Evolutionary conservation across 345 rosid genomes (phyloP).

Genomic region (Orychophragmus violaceus): DNA sequence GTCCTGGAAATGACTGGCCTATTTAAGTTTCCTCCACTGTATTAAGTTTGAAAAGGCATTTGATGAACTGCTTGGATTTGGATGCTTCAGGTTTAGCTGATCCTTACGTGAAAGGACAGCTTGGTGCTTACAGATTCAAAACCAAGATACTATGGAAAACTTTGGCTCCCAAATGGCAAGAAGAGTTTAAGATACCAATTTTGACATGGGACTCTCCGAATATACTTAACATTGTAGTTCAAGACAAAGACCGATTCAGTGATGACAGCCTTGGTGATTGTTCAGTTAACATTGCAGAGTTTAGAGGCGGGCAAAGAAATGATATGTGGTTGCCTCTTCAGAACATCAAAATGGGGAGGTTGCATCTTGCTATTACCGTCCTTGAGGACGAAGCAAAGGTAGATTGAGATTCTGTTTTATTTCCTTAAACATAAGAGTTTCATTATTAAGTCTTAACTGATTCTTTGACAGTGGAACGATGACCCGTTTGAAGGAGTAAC

Average conservation of each 20-base stretch:
- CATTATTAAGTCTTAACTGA: not conserved
- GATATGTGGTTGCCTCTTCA: slow-evolving; percentile 90
- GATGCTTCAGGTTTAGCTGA: slow-evolving; percentile 73
- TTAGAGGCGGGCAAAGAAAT: slow-evolving; percentile 67
- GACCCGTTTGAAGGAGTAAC: slow-evolving; percentile 31
- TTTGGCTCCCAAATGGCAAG: slow-evolving; percentile 80
- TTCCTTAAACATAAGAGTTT: not conserved
- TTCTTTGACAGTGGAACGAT: slow-evolving; percentile 33
- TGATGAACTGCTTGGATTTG: slow-evolving; percentile 4
- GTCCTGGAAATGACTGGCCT: slow-evolving; percentile 18
- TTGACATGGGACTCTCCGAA: slow-evolving; percentile 68
- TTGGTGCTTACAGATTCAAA: slow-evolving; percentile 72
- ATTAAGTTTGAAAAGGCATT: not conserved
- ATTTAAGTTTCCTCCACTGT: not conserved
- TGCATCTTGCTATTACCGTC: slow-evolving; percentile 74
- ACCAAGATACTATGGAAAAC: slow-evolving; percentile 66
- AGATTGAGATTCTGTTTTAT: slow-evolving; percentile 6
- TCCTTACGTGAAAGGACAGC: slow-evolving; percentile 92
- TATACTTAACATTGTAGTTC: slow-evolving; percentile 61
- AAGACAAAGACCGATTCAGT: slow-evolving; percentile 74
- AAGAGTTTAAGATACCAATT: slow-evolving; percentile 78
- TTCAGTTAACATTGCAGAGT: slow-evolving; percentile 50
- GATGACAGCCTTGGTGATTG: slow-evolving; percentile 80
- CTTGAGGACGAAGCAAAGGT: slow-evolving; percentile 53
- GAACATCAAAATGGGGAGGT: slow-evolving; percentile 71